phyloP scores from a whole-genome alignment of 345 rosid genomes.

The Salix dunnii region DNA sequence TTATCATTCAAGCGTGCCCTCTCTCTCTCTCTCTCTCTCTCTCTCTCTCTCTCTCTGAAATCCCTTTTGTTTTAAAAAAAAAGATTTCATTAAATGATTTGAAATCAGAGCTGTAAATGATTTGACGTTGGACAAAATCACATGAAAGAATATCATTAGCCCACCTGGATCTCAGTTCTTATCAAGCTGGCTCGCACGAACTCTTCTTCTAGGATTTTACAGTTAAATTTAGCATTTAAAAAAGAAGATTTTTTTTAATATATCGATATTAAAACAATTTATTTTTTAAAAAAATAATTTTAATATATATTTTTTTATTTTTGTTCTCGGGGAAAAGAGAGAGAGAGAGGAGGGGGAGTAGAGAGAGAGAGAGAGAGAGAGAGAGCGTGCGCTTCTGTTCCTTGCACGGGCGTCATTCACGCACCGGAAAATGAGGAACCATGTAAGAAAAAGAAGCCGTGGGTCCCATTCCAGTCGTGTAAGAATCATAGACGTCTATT shows the following conservation, averaged over 20 bases:
- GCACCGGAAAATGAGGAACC: constrained; percentile 23
- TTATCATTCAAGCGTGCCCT: too few relatives aligned
- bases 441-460: not conserved
- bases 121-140: not conserved
- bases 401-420: constrained; percentile 28
- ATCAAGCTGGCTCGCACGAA: not conserved
- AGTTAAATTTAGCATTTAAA: too few relatives aligned
- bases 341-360: not conserved
- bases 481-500: not conserved
- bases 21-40: too few relatives aligned
- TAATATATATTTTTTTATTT: not conserved
- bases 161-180: not conserved
- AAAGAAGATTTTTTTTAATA: too few relatives aligned
- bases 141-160: not conserved
- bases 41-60: too few relatives aligned
- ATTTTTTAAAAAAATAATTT: too few relatives aligned
- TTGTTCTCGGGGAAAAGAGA: constrained; percentile 13
- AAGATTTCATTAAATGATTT: too few relatives aligned
- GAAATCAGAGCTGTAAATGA: not conserved
- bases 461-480: not conserved
- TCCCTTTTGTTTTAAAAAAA: too few relatives aligned
- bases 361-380: not conserved
- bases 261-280: too few relatives aligned
- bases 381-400: too few relatives aligned
- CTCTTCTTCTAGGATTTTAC: too few relatives aligned